A percentile compares a stretch with the other conserved stretches of the same genome.
These are phyloP conservation scores for Rubia occidens DNA, from an alignment of 305 asterid genomes.

Conservation along the genomic window DNA sequence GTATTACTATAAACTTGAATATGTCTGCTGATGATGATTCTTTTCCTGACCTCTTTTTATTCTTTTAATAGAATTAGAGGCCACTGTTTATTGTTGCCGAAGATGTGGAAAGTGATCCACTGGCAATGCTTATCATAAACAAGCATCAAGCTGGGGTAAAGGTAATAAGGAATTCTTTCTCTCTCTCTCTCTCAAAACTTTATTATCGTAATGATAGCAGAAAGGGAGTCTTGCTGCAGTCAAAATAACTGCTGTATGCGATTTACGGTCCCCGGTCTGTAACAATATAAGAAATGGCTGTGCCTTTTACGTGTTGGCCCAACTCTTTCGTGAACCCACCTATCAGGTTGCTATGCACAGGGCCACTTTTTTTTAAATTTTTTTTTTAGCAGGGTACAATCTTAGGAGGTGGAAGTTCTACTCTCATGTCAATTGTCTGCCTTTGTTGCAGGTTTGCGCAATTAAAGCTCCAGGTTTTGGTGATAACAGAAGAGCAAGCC, in stretches of 20 bases:
- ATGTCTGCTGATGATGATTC: background rate
- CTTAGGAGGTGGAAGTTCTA: background rate
- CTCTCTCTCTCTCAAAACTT: background rate
- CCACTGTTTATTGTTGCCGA: conserved; percentile 81
- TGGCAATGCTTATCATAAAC: conserved; percentile 70
- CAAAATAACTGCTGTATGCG: too few relatives aligned
- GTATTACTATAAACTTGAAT: background rate
- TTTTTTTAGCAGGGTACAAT: background rate
- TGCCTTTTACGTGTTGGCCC: too few relatives aligned
- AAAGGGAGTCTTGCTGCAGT: too few relatives aligned
- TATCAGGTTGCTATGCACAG: background rate
- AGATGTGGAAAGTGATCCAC: conserved; percentile 72
- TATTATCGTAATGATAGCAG: too few relatives aligned
- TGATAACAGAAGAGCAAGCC: conserved; percentile 62
- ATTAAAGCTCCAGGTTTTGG: conserved; percentile 97
- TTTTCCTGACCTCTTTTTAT: conserved; percentile 12
- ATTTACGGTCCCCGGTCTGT: too few relatives aligned
- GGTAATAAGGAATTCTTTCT: conserved; percentile 26
- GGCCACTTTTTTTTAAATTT: background rate
- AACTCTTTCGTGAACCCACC: too few relatives aligned
- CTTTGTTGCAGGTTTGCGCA: conserved; percentile 63
- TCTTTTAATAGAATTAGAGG: conserved; percentile 41
- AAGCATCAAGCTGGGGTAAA: conserved; percentile 76
- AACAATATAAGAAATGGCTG: too few relatives aligned
- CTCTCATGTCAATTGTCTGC: background rate